phyloP scores from a whole-genome alignment of 805 yeast genomes.

The Saccharomycopsis javanensis region DNA sequence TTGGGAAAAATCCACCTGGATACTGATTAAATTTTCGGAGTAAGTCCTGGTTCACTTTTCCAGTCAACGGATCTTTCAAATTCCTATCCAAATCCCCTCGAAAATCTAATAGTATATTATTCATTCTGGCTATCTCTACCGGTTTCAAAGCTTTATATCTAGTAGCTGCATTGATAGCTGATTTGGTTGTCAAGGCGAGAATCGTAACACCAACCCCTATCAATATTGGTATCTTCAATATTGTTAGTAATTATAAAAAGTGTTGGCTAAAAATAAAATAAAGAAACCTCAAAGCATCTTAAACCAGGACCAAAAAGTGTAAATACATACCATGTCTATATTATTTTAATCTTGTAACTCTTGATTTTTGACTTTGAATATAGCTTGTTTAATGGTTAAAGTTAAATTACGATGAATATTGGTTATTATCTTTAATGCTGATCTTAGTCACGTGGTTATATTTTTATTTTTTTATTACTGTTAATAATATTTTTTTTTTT shows the following conservation, averaged over 20 bases:
- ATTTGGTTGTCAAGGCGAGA: conserved; percentile 22
- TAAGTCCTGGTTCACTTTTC: conserved; percentile 21
- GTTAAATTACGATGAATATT: too few relatives aligned
- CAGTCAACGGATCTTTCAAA: conserved; percentile 15
- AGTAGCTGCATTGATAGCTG: conserved; percentile 28
- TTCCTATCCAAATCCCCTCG: conserved; percentile 13
- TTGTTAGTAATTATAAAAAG: not conserved
- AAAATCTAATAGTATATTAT: conserved; percentile 26
- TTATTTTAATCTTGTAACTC: too few relatives aligned
- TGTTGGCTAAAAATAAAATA: too few relatives aligned
- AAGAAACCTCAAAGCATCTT: too few relatives aligned
- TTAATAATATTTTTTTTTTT: not conserved
- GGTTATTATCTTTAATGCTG: too few relatives aligned
- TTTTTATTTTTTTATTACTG: not conserved
- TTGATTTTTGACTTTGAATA: too few relatives aligned
- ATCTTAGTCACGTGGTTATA: not conserved
- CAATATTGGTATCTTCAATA: conserved; percentile 5
- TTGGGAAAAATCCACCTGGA: conserved; percentile 53
- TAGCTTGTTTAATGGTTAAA: too few relatives aligned
- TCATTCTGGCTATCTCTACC: conserved; percentile 32
- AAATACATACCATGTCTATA: too few relatives aligned
- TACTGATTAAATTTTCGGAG: conserved; percentile 29
- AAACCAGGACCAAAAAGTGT: too few relatives aligned
- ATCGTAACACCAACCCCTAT: conserved; percentile 8
- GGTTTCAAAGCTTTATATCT: conserved; percentile 28